A percentile compares a stretch with the other conserved stretches of the same genome.
These are phyloP conservation scores for Penicillium sp. DNA, from an alignment of 2,329 filamentous ascomycete species.

Conservation along the genomic window DNA sequence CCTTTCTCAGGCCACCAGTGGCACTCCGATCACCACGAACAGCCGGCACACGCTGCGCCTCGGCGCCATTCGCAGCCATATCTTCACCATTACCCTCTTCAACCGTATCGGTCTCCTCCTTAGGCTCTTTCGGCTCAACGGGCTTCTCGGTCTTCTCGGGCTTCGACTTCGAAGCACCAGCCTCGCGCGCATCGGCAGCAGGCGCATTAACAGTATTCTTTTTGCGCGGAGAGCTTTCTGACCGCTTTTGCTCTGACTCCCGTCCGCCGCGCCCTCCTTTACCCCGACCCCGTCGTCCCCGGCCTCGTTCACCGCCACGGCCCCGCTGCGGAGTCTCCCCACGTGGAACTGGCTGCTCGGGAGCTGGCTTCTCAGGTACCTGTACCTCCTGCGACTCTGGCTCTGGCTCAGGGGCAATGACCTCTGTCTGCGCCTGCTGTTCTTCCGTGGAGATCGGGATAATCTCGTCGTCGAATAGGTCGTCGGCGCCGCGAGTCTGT, in stretches of 20 bases:
- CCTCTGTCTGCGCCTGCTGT: constrained; percentile 28
- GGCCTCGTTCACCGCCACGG: constrained; percentile 33
- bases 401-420: constrained; percentile 16
- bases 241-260: constrained; percentile 20
- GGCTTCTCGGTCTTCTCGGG: constrained; percentile 11
- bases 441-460: constrained; percentile 44
- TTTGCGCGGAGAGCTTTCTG: constrained; percentile 19
- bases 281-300: constrained; percentile 32
- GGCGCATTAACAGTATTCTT: constrained; percentile 20
- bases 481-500: constrained; percentile 51
- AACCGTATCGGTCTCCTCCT: constrained; percentile 8
- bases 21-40: constrained; percentile 56
- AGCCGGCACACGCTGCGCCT: constrained; percentile 41
- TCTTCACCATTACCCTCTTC: constrained; percentile 18
- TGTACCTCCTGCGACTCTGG: constrained; percentile 14
- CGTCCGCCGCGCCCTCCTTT: constrained; percentile 26
- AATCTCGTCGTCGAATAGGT: constrained; percentile 54
- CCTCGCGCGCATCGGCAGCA: constrained; percentile 17
- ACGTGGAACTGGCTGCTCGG: constrained; percentile 21
- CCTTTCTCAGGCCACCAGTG: constrained; percentile 54
- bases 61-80: constrained; percentile 18
- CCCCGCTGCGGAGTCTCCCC: constrained; percentile 29
- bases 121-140: constrained; percentile 15
- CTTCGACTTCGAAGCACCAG: constrained; percentile 16
- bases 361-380: constrained; percentile 14